Conservation (phyloP, 495 filamentous ascomycete species). For the Hyaloscypha hepaticicola region DNA sequence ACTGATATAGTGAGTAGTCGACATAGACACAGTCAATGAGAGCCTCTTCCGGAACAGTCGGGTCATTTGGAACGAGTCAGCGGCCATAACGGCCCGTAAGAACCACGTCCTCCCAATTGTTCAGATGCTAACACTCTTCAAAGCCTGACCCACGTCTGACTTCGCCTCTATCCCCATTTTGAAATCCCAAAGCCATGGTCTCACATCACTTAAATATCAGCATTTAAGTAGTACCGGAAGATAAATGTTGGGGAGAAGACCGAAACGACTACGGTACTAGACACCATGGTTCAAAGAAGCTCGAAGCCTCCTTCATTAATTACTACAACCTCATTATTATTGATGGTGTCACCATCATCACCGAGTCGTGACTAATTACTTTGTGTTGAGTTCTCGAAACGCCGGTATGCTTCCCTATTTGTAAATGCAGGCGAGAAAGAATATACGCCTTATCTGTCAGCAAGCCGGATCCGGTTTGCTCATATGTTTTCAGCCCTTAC, state of each 20-base stretch:
- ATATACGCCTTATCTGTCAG: not conserved
- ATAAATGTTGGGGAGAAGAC: too few relatives aligned
- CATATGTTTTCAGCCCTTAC: not conserved
- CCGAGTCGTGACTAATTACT: not conserved
- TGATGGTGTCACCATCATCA: not conserved
- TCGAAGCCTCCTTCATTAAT: conserved; percentile 1
- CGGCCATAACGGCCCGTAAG: not conserved
- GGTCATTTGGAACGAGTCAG: not conserved
- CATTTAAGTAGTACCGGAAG: not conserved
- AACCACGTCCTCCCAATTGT: not conserved
- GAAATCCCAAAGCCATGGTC: not conserved
- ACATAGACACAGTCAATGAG: not conserved
- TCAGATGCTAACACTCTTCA: not conserved
- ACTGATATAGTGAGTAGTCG: not conserved
- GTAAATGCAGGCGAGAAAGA: not conserved
- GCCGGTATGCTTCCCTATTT: conserved; percentile 2
- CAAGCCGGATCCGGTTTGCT: not conserved
- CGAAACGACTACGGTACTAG: too few relatives aligned
- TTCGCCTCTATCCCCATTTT: not conserved
- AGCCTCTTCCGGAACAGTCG: not conserved
- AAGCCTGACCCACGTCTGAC: not conserved
- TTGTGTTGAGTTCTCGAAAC: not conserved
- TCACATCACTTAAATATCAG: not conserved
- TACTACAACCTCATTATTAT: conserved; percentile 1
- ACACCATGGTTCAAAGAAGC: not conserved